Conservation (phyloP, 129 eudicot genomes). For the Centaurea solstitialis region DNA sequence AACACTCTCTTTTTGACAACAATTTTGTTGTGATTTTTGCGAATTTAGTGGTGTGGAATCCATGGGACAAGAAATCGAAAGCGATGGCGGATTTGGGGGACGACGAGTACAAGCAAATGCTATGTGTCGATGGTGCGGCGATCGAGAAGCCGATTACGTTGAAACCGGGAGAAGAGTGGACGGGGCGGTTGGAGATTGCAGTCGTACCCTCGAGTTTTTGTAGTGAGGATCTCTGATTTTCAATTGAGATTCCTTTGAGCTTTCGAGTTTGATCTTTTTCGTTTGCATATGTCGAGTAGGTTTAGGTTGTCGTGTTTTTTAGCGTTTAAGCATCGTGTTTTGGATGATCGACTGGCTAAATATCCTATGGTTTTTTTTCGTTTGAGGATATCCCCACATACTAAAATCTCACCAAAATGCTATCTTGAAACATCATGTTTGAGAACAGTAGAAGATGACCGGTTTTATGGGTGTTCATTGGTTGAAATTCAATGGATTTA, state of each 20-base stretch:
- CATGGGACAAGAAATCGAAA: conserved; percentile 94
- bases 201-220: conserved; percentile 81
- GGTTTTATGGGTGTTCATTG: neutral
- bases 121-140: conserved; percentile 86
- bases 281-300: conserved; percentile 27
- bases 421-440: conserved; percentile 3
- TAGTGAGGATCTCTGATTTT: conserved; percentile 60
- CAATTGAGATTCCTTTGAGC: conserved; percentile 30
- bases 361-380: conserved; percentile 7
- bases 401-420: conserved; percentile 5
- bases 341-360: conserved; percentile 16
- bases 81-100: conserved; percentile 87
- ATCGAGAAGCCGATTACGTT: conserved; percentile 72
- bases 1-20: neutral
- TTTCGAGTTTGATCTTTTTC: conserved; percentile 19
- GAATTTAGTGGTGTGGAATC: conserved; percentile 82
- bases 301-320: conserved; percentile 23
- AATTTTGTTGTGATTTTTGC: neutral
- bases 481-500: neutral
- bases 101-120: conserved; percentile 86
- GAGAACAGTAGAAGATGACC: neutral
- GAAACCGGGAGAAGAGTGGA: conserved; percentile 95
- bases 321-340: conserved; percentile 17
- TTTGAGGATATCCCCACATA: conserved; percentile 16
- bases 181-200: conserved; percentile 69